Base-by-base conservation (phyloP, 495 filamentous ascomycete species). In the Evansstolkia leycettana region DNA sequence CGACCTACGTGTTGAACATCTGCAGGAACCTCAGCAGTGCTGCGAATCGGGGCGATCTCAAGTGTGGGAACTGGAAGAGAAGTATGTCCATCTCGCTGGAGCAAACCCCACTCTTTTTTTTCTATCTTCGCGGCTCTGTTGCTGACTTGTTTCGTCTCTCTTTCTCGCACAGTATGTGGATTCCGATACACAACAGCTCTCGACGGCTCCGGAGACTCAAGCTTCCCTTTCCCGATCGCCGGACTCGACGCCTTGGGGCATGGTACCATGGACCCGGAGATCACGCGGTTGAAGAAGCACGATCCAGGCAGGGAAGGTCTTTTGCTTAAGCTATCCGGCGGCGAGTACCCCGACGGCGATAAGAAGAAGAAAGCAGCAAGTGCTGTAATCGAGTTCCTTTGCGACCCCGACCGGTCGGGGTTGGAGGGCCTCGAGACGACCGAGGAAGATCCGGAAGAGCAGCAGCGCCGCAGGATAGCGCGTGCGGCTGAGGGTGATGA, bases 1-100 rank as follows among this genome's bases (percentile, higher is more conserved):
- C 76, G 5, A 94, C 83, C 7, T 94, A 88, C 59, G 83, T 82
- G n/a, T 53, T 98, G 24, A 83, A 95, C 45, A 69, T 94, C 32
- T 98, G 90, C 57, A 58, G 60, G 24, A 63, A 68, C 12, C 58
- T 98, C 28, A 62, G 64, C 38, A 62, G 68, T 35, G 67, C 62
- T 20, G 62, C 29, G 57, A 82, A 26, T 47, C 74, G 52, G 77
- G 86, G 57, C 58, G 70, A n/a, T 48, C 60, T 44, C 70, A 77
- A 41, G 61, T 81, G 41, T 58, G 75, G 68, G 61, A 76, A 79
- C 50, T 52, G 68, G 35, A 63, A 51, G 38, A 54, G 57, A 28
- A 55, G 56, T 66, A 52, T 32, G 52, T 51, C 33, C 12, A 9
- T 24, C 2, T 31, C 19, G n/a, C n/a, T n/a, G n/a, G n/a, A n/a